Evolutionary conservation across 192 early-diverging fungal species (phyloP).

Genomic region (Podila verticillata): DNA sequence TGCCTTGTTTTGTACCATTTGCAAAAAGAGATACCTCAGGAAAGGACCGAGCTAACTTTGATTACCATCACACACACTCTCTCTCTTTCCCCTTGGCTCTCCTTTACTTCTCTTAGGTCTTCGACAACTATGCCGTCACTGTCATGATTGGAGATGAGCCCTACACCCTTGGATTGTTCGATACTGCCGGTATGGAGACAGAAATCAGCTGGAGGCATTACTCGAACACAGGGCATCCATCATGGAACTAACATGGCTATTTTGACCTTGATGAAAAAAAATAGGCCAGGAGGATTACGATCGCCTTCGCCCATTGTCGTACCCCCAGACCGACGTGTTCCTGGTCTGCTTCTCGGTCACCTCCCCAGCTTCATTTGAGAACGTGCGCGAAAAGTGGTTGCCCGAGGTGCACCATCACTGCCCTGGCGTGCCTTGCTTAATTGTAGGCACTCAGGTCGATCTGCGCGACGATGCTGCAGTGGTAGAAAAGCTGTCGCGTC

Average conservation of each 20-base stretch:
- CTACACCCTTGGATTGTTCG: constrained; percentile 94
- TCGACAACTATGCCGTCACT: constrained; percentile 98
- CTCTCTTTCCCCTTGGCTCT: too few relatives aligned
- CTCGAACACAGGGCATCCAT: too few relatives aligned
- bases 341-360: constrained; percentile 95
- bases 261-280: not conserved
- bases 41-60: too few relatives aligned
- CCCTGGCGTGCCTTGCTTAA: constrained; percentile 93
- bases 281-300: constrained; percentile 96
- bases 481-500: constrained; percentile 81
- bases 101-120: constrained; percentile 63
- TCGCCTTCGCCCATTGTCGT: constrained; percentile 91
- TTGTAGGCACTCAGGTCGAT: constrained; percentile 94
- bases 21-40: too few relatives aligned
- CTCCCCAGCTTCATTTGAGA: constrained; percentile 92
- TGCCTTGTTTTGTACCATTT: too few relatives aligned
- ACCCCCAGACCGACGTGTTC: constrained; percentile 96
- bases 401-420: constrained; percentile 97
- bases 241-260: too few relatives aligned
- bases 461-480: constrained; percentile 82
- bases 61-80: too few relatives aligned
- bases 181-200: constrained; percentile 79
- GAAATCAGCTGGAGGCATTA: too few relatives aligned
- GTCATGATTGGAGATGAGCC: constrained; percentile 99
- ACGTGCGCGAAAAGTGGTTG: constrained; percentile 97